Evolutionary conservation across 331 rosid species (phyloP).

Genomic region (Cydonia oblonga): DNA sequence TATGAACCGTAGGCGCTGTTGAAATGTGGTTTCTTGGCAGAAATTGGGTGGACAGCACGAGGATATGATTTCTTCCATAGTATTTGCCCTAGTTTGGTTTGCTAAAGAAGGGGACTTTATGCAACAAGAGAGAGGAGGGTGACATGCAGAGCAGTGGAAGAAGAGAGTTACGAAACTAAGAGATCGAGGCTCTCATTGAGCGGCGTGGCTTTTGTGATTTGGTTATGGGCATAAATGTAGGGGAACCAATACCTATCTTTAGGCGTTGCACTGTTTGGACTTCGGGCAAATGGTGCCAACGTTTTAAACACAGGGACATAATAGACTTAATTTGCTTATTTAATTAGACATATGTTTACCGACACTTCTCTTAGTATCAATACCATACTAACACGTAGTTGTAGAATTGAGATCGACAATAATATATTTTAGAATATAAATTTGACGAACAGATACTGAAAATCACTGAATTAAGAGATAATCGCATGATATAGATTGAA

Average conservation of each 20-base stretch:
- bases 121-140: neutral
- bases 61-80: slow-evolving; percentile 14
- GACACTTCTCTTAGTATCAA: too few species aligned
- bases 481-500: too few species aligned
- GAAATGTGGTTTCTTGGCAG: slow-evolving; percentile 14
- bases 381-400: too few species aligned
- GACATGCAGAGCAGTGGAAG: neutral
- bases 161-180: neutral
- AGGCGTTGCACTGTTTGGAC: neutral
- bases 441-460: too few species aligned
- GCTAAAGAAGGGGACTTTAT: neutral
- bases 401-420: too few species aligned
- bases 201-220: neutral
- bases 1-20: slow-evolving; percentile 33
- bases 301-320: neutral
- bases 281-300: neutral
- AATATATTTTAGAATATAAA: too few species aligned
- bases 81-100: neutral
- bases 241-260: neutral
- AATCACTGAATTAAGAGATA: too few species aligned
- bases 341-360: too few species aligned
- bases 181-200: neutral
- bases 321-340: too few species aligned
- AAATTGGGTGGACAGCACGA: slow-evolving; percentile 8
- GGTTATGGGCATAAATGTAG: neutral